These are phyloP conservation scores for Rhodotorula sp. DNA, from an alignment of 1,284 basidiomycete genomes.

Conservation along the genomic window DNA sequence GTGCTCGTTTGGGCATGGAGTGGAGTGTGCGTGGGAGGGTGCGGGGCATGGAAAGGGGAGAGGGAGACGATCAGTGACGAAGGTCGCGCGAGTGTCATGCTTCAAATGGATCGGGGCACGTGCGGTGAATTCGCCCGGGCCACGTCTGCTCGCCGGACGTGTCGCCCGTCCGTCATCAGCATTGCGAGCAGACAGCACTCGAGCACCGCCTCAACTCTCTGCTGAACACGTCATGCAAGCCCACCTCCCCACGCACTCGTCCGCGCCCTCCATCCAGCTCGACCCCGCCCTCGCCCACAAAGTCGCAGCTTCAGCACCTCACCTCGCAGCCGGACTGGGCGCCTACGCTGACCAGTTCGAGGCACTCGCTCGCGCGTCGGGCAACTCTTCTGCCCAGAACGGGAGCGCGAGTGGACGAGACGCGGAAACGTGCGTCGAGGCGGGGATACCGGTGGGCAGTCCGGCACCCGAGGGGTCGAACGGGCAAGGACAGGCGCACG, in stretches of 20 bases:
- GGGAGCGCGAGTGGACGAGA: neutral
- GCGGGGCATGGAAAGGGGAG: too few species aligned
- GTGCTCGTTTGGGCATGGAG: slow-evolving; percentile 17
- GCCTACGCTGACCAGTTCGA: neutral
- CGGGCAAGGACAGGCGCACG: too few species aligned
- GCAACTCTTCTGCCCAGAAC: too few species aligned
- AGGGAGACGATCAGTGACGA: neutral
- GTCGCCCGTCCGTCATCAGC: too few species aligned
- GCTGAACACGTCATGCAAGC: neutral
- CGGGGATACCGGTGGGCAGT: too few species aligned
- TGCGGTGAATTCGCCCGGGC: too few species aligned
- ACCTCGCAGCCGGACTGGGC: neutral
- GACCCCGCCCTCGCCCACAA: slow-evolving; percentile 8
- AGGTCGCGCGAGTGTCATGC: neutral
- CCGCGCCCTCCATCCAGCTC: neutral
- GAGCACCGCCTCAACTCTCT: neutral
- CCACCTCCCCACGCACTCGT: neutral
- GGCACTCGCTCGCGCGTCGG: neutral
- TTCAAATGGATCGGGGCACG: too few species aligned
- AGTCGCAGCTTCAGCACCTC: neutral
- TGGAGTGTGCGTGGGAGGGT: neutral
- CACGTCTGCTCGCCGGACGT: too few species aligned
- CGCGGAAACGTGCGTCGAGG: neutral
- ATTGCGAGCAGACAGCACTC: too few species aligned
- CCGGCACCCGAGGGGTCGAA: too few species aligned